Base-by-base conservation (phyloP, 305 asterid genomes). In the Vinca major region DNA sequence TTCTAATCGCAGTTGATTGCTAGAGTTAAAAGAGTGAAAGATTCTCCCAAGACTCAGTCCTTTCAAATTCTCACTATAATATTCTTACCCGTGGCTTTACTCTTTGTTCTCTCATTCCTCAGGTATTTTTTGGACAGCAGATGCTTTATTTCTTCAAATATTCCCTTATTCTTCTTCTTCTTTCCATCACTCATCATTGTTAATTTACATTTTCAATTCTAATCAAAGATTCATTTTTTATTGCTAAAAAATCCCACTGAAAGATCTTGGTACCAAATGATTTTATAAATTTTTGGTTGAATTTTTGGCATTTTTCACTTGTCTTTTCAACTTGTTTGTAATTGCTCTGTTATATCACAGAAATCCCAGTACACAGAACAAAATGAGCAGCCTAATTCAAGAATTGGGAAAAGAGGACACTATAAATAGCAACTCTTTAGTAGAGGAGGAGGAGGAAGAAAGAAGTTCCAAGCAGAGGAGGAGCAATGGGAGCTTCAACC, bases 401-500 rank as follows among this genome's bases (percentile, higher is more conserved):
- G 49, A 45, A 45, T 45, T 8, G 4, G 49, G 9, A 45, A 45
- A 45, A 45, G 11, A 45, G 12, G 7, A 45, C 49, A 45, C 45
- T 5, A 45, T 45, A 45, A 45, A 45, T 45, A 45, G 4, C 12
- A 45, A 10, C 4, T 45, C 49, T 45, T 8, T 45, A 45, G 49
- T 6, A 48, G 52, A 48, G 52, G n/a, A 48, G 52, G 52, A 48
- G 52, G n/a, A 48, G 52, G n/a, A 10, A 48, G n/a, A 12, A 48
- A 7, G 52, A 48, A 48, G n/a, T 4, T 10, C 52, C 52, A 48
- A 48, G n/a, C 16, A 16, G 54, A 50, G 54, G 54, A 50, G 54
- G 6, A 68, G 74, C 75, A 84, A 80, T 63, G 19, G 11, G 36
- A 48, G 61, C 43, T 12, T 12, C 20, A 12, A 4, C 20, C 54